Evolutionary conservation across 768 basidiomycete genomes (phyloP), one percentile per base, ranked within the genome.

Genomic region (Neoboletus brunneissimus): DNA sequence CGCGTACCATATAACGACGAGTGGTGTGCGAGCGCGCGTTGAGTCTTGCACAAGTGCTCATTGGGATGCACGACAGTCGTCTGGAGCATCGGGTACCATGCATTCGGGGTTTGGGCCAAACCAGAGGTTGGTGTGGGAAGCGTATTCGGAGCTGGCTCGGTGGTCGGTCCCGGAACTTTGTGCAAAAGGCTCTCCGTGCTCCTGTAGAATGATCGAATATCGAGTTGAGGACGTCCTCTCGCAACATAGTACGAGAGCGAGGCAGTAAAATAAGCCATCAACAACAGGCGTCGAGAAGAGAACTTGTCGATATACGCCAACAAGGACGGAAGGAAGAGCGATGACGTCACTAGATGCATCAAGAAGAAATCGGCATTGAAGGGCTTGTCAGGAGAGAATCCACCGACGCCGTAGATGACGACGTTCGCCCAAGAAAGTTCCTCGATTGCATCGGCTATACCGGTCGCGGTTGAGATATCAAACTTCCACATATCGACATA

Each of bases 291-390:
- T 25, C 65, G 57, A 67, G 65, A 67, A 7, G 60, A 63, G 20
- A 51, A 61, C 50, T 59, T 64, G 60, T 51, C 60, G 48, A 82
- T 68, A 34, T 61, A 61, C 0, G 75, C 75, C 34, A 78, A 61
- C 42, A 84, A 54, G 1, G 85, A 79, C 0, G 82, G 75, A 27
- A 87, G 64, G 74, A 88, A 87, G 22, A 87, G 63, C 4, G 81
- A 76, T 5, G 86, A 87, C 0, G 88, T 91, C 38, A 88, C 79
- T 5, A 89, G 72, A 63, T 89, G 88, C 79, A 86, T 83, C 20
- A 87, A 58, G 73, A 83, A 81, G 73, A 89, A 89, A 61, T 89
- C 84, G 1, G 82, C 83, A 35, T 79, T 81, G 73, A 87, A 86
- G 79, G 45, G 69, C 73, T 57, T 79, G 73, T 51, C 67, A 59